Evolutionary conservation across 768 basidiomycete genomes (phyloP), one percentile per base, ranked within the genome.

Genomic region (Lentinula sp.): DNA sequence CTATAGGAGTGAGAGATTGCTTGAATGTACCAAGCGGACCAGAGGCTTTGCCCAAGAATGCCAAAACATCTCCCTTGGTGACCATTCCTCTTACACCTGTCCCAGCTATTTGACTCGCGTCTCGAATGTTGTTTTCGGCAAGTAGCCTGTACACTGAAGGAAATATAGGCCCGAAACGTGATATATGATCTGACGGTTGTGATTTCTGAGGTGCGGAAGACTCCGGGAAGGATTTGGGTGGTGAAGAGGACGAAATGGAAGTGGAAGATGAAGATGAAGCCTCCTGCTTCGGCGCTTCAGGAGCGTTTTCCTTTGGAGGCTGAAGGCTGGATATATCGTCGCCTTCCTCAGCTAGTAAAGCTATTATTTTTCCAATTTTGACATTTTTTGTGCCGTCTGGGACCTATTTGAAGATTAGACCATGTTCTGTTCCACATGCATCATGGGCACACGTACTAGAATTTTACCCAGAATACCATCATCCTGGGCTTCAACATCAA

Each of bases 401-500:
- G 46, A 79, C 72, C 92, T 94, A 72, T 33, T 52, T 36, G 51
- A 50, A 35, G 28, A 36, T 57, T 58, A 36, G 23, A 12, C 32
- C 9, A 23, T 20, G 42, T 37, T 41, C 5, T 18, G n/a, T 8
- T 18, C 1, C 18, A 51, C 32, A 35, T 6, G 10, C 36, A 20
- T 7, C 36, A 20, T 7, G 36, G 33, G 49, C 12, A 43, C 36
- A 76, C 89, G 57, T 68, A 95, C 95, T 68, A 99, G 66, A 64
- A 98, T 96, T 79, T 93, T 98, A 59, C 90, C 95, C 70, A 99
- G 75, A 15, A 98, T 74, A 64, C 97, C 97, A 68, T 98, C 95
- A 35, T 98, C 96, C 74, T 95, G 95, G 13, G 97, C 95, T 75
- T 99, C 97, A 6, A 99, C 96, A 72, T 99, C 97, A 69, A 98